Percentiles rank a stretch among this genome's conserved stretches.
phyloP scores from a whole-genome alignment of 75 land plant species.

The Picea sitchensis region DNA sequence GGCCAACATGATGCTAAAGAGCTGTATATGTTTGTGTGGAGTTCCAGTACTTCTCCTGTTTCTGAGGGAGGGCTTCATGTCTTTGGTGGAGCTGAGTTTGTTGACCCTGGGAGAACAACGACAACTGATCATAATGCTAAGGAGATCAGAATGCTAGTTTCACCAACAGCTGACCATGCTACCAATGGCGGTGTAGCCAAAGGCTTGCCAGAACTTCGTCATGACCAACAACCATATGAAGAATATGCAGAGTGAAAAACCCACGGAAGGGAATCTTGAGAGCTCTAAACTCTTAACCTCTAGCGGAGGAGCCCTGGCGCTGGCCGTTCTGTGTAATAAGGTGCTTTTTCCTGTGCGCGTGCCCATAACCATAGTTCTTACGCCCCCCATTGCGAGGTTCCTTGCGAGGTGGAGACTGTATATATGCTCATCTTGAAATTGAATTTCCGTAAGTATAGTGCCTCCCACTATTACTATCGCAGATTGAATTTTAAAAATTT shows the following conservation, averaged over 20 bases:
- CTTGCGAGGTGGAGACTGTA: conserved; percentile 48
- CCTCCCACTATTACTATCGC: too few species aligned
- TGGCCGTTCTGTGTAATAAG: conserved; percentile 83
- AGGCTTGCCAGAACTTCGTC: conserved; percentile 22
- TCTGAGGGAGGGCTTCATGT: conserved; percentile 65
- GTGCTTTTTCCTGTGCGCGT: conserved; percentile 78
- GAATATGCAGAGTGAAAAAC: background rate
- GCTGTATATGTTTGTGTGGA: conserved; percentile 98
- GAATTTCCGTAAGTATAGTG: too few species aligned
- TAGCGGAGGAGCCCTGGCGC: conserved; percentile 69
- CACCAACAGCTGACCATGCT: conserved; percentile 10
- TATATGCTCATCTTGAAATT: too few species aligned
- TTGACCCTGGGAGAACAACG: background rate
- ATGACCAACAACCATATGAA: conserved; percentile 4
- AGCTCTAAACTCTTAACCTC: conserved; percentile 48
- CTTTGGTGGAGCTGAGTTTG: conserved; percentile 37
- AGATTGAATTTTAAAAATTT: too few species aligned
- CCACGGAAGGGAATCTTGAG: background rate
- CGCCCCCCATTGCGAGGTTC: conserved; percentile 78
- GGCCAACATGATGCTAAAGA: conserved; percentile 77
- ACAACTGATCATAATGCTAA: conserved; percentile 14
- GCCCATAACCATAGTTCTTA: conserved; percentile 79
- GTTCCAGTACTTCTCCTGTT: conserved; percentile 88
- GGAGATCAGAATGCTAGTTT: conserved; percentile 32
- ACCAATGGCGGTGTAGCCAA: background rate